Conservation (phyloP, 345 rosid genomes). For the Lumnitzera littorea region DNA sequence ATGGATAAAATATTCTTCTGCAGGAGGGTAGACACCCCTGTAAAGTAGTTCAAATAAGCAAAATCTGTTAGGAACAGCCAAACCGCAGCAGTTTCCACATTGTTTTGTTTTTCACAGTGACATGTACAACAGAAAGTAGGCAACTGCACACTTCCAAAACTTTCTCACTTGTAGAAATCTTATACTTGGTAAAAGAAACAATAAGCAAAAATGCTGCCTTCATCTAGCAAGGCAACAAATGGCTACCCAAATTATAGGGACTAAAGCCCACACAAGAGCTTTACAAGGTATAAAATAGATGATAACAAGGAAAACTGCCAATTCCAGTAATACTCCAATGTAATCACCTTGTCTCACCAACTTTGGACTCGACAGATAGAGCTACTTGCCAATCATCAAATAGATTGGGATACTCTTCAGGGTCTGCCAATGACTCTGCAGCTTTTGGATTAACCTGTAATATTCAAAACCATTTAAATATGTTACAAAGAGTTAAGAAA, state of each 20-base stretch:
- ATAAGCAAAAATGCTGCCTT: no score
- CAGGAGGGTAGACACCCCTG: conserved; percentile 64
- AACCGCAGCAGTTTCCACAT: background rate
- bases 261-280: background rate
- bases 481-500: background rate
- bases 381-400: conserved; percentile 99
- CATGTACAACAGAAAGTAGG: no score
- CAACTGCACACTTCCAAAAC: no score
- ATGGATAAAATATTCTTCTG: conserved; percentile 53
- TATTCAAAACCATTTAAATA: background rate
- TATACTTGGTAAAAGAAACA: no score
- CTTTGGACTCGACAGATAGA: conserved; percentile 74
- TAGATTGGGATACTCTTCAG: conserved; percentile 91
- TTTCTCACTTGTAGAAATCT: no score
- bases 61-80: background rate
- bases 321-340: background rate
- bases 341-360: conserved; percentile 64
- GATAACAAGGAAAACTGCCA: no score
- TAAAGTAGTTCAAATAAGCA: conserved; percentile 15
- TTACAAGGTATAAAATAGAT: background rate
- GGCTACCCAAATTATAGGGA: no score
- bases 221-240: no score
- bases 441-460: conserved; percentile 92
- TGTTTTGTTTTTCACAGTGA: background rate
- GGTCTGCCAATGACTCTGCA: conserved; percentile 97